phyloP scores from a whole-genome alignment of 495 filamentous ascomycete genomes.

The Penicillium longicatenatum region DNA sequence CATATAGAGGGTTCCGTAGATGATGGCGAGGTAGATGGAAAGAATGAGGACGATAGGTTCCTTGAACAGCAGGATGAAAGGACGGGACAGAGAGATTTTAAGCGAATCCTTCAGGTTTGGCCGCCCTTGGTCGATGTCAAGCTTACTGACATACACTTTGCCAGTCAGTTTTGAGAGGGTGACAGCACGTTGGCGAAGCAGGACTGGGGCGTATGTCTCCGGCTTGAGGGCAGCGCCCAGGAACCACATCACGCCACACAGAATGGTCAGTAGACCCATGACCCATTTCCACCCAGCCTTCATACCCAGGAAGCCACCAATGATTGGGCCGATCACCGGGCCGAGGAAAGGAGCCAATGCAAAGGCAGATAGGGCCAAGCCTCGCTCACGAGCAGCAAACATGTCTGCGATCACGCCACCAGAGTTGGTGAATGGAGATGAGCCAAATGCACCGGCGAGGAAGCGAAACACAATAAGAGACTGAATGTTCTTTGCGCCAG shows the following conservation, averaged over 20 bases:
- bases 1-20: conserved; percentile 73
- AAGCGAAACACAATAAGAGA: conserved; percentile 68
- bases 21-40: conserved; percentile 66
- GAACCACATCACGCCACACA: conserved; percentile 52
- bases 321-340: conserved; percentile 56
- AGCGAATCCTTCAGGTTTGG: conserved; percentile 26
- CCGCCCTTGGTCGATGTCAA: conserved; percentile 38
- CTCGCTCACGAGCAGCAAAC: conserved; percentile 59
- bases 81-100: conserved; percentile 38
- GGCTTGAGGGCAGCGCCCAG: conserved; percentile 46
- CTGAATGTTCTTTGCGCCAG: conserved; percentile 58
- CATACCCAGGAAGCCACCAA: conserved; percentile 57
- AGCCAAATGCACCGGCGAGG: conserved; percentile 72
- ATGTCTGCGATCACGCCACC: conserved; percentile 72
- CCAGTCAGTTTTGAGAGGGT: conserved; percentile 52
- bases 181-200: conserved; percentile 50
- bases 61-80: conserved; percentile 38
- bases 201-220: conserved; percentile 57
- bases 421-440: conserved; percentile 65
- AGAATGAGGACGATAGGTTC: conserved; percentile 60
- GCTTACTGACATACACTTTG: conserved; percentile 47
- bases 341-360: conserved; percentile 64
- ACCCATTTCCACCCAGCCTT: conserved; percentile 63
- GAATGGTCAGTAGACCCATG: conserved; percentile 51
- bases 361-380: conserved; percentile 60